Percentiles rank a stretch among this genome's conserved stretches.
These are phyloP conservation scores for Gnaphalium uliginosum DNA, from an alignment of 129 eudicot genomes.

Conservation along the genomic window DNA sequence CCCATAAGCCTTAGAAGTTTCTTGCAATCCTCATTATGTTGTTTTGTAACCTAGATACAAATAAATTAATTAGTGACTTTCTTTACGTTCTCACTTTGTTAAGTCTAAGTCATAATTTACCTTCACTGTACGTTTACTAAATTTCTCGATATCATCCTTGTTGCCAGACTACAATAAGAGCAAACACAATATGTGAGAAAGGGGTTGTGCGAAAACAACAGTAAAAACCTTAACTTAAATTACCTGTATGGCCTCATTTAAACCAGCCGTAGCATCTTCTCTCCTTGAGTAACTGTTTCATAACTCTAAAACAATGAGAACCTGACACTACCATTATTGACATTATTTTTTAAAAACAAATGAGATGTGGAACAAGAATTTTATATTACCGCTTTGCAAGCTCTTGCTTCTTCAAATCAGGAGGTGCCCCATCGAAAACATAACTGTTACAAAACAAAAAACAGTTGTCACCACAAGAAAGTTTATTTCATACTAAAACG, in stretches of 20 bases:
- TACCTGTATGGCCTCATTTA: constrained; percentile 76
- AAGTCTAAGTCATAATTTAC: constrained; percentile 34
- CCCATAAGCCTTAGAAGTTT: constrained; percentile 91
- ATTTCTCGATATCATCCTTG: constrained; percentile 91
- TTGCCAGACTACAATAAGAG: constrained; percentile 66
- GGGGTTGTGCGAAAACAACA: background rate
- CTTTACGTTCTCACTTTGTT: background rate
- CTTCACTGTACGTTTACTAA: constrained; percentile 94
- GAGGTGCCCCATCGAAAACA: constrained; percentile 95
- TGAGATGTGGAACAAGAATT: background rate
- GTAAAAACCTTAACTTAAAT: background rate
- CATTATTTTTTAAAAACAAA: background rate
- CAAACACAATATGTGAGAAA: background rate
- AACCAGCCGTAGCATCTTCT: constrained; percentile 75
- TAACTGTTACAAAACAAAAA: constrained; percentile 44
- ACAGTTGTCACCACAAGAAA: constrained; percentile 6
- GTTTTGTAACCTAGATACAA: constrained; percentile 65
- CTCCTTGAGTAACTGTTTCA: constrained; percentile 60
- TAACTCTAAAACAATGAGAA: constrained; percentile 17
- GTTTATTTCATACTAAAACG: background rate
- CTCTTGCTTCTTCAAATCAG: constrained; percentile 90
- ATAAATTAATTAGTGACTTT: background rate
- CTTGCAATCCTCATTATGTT: constrained; percentile 95
- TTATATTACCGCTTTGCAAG: constrained; percentile 75
- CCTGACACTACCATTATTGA: background rate